phyloP scores from a whole-genome alignment of 1,139 yeast species.

The Debaryomycetaceae sp. region DNA sequence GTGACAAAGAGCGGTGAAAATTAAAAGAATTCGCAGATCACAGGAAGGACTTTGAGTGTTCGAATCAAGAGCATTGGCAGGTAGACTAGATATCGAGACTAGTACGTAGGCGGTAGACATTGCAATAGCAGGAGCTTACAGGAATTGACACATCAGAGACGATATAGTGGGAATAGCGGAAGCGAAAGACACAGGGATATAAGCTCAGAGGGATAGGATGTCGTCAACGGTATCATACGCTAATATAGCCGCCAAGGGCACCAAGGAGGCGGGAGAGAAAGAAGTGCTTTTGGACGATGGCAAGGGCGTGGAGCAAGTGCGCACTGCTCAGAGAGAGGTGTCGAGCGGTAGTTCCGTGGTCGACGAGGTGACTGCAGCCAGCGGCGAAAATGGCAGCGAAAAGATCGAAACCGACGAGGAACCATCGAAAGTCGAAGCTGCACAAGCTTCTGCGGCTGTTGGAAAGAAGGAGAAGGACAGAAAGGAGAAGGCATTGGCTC shows the following conservation, averaged over 20 bases:
- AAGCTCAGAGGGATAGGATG: conserved; percentile 2
- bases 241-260: conserved; percentile 38
- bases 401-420: conserved; percentile 3
- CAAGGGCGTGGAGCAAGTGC: conserved; percentile 1
- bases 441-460: conserved; percentile 6
- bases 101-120: neutral
- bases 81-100: neutral
- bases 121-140: neutral
- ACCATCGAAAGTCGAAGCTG: conserved; percentile 5
- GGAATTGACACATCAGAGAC: neutral
- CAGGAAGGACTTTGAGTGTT: neutral
- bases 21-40: neutral
- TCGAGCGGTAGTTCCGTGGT: neutral
- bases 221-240: conserved; percentile 27
- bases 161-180: neutral
- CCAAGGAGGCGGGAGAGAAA: conserved; percentile 5
- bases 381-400: conserved; percentile 1
- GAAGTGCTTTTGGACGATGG: neutral
- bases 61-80: neutral
- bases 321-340: conserved; percentile 1
- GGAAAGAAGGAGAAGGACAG: conserved; percentile 29
- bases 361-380: neutral
- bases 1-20: neutral
- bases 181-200: neutral
- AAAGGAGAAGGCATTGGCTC: conserved; percentile 50